Base-by-base conservation (phyloP, 2,329 filamentous ascomycete species). In the Aureobasidium pullulans region DNA sequence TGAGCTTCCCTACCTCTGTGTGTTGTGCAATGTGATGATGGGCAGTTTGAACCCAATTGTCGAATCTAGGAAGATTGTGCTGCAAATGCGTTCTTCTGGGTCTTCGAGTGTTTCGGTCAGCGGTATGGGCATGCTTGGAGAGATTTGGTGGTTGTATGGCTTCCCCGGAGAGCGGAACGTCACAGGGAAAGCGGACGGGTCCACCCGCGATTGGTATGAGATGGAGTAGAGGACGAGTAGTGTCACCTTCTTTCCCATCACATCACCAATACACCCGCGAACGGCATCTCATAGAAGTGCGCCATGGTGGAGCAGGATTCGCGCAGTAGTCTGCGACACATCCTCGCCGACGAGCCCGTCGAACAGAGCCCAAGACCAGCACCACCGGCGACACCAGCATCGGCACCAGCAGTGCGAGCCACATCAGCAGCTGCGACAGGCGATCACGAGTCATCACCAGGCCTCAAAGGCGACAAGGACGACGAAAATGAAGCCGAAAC, bases 311-410 rank as follows among this genome's bases (percentile, higher is more conserved):
- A 62, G 44, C 52, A 44, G 37, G 61, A 61, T 23, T 60, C 54
- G 15, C 59, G 61, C 19, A 61, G 59, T 49, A 62, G 62, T 42
- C 58, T 68, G 28, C 61, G 64, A 50, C 65, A 68, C 60, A 67
- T 69, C 42, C 63, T 69, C 16, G 63, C 64, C n/a, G 63, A 64
- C 36, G 65, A 67, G 32, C 64, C 67, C 19, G 62, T 48, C 9
- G 53, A 58, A 23, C 59, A 63, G 15, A 44, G 59, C 2, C 56
- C 61, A 13, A 42, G 16, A 40, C 37, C 59, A n/a, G 63, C 60
- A 37, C 53, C 64, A 19, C 58, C 62, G 10, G 42, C 64, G 32
- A 60, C 61, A 4, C 44, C 62, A 37, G 58, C 60, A 54, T 48
- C 61, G 34, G 60, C 59, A 43, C 48, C 34, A 15, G 57, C 58